Percentiles rank a stretch among this genome's conserved stretches.
phyloP scores from a whole-genome alignment of 306 rosid genomes.

The Quercus mongolica region DNA sequence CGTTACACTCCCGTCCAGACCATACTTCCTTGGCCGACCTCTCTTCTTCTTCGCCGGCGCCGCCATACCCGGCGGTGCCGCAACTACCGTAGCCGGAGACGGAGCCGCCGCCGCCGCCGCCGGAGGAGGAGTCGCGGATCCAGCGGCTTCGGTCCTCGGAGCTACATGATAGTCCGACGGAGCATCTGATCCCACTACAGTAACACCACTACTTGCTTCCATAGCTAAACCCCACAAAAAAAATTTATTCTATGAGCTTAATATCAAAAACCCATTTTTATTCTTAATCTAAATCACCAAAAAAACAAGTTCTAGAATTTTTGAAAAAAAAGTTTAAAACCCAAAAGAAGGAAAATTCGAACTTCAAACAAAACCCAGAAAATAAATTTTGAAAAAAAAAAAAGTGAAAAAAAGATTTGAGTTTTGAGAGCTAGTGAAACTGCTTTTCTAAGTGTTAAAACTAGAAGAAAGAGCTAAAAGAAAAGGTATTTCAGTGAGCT shows the following conservation, averaged over 20 bases:
- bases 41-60: constrained; percentile 79
- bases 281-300: constrained; percentile 29
- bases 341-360: not conserved
- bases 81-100: not conserved
- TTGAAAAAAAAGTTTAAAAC: not conserved
- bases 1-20: constrained; percentile 74
- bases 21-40: constrained; percentile 94
- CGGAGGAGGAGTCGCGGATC: constrained; percentile 42
- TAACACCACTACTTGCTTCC: constrained; percentile 91
- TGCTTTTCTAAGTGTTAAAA: constrained; percentile 17
- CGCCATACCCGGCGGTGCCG: constrained; percentile 25
- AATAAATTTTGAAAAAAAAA: not conserved
- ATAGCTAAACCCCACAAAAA: constrained; percentile 38
- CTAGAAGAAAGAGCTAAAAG: constrained; percentile 24
- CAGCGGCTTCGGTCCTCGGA: constrained; percentile 70
- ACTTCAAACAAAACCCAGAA: constrained; percentile 13
- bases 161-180: constrained; percentile 92
- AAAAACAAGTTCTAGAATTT: not conserved
- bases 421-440: constrained; percentile 1
- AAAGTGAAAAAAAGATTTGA: not conserved
- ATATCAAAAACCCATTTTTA: constrained; percentile 42
- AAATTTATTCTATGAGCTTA: constrained; percentile 26
- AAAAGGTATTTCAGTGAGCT: constrained; percentile 6
- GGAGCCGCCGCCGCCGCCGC: not conserved
- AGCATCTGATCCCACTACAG: constrained; percentile 98